Evolutionary conservation across 2,329 filamentous ascomycete genomes (phyloP), one percentile per base, ranked within the genome.

Genomic region (Xylariaceae sp.): DNA sequence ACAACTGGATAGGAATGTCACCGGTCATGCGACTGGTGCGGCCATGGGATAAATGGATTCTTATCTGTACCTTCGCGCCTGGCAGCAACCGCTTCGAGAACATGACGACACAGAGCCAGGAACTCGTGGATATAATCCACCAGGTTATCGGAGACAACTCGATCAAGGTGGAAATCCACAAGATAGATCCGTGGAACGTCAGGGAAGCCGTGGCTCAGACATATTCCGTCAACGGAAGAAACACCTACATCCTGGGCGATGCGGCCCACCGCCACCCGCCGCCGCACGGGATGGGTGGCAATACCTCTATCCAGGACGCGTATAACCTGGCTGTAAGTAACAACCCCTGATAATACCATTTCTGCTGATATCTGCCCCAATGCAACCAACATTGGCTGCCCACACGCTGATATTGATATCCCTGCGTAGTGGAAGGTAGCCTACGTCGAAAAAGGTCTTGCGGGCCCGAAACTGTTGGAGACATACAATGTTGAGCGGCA

Each of bases 201-300:
- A 84, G 84, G 58, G 83, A 86, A 65, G 80, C 72, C 4, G 78
- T 84, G 1, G 83, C 82, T 0, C 76, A 83, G 63, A 67, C 71
- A 12, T 86, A 84, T 59, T 77, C 73, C 0, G 67, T 75, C 5
- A 72, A 74, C n/a, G 76, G 76, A 39, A 70, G 79, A 67, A 74
- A 68, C 58, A 65, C 66, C 15, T 76, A 80, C 65, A 81, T 79
- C 54, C 68, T 84, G 5, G 80, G 81, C 9, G 81, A 84, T 56
- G 78, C 80, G 0, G 78, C 78, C 1, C 80, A 84, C 61, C 73
- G 80, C 1, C 80, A 84, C 62, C 80, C 81, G 0, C 80, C 81
- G 0, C 69, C 77, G n/a, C 80, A 81, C 61, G 81, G 79, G 0
- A 72, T 83, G 0, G 80, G 80, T 1, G 78, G 74, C 26, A 84